Conservation (phyloP, 225 moss, liverwort and hornwort species). For the Bryoerythrophyllum caledonicum region DNA sequence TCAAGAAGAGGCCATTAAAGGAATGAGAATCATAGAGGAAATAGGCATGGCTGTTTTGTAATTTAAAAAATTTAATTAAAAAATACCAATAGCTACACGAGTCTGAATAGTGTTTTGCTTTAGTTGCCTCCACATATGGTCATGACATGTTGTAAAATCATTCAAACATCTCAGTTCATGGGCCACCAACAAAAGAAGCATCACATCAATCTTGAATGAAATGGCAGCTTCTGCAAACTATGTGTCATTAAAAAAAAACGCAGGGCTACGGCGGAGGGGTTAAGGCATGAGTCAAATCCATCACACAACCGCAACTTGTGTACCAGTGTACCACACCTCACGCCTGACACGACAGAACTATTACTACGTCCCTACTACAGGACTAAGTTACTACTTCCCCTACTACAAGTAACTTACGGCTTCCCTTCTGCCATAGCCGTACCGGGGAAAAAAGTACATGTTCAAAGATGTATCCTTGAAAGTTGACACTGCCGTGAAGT, state of each 20-base stretch:
- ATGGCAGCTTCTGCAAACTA: neutral
- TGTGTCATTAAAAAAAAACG: neutral
- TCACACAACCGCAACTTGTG: slow-evolving; percentile 8
- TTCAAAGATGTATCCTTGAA: neutral
- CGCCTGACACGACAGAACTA: slow-evolving; percentile 9
- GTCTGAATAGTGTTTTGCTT: too few relatives aligned
- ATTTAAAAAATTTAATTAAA: too few relatives aligned
- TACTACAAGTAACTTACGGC: too few relatives aligned
- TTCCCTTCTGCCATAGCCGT: neutral
- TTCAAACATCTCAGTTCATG: neutral
- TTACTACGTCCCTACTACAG: too few relatives aligned
- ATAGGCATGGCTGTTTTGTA: too few relatives aligned
- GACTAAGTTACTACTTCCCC: too few relatives aligned
- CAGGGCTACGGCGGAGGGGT: neutral
- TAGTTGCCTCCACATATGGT: too few relatives aligned
- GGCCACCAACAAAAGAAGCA: neutral
- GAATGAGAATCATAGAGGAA: too few relatives aligned
- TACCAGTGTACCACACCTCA: slow-evolving; percentile 15
- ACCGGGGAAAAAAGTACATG: neutral
- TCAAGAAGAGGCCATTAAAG: too few relatives aligned
- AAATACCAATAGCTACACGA: too few relatives aligned
- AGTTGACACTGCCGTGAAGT: neutral
- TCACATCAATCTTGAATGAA: neutral
- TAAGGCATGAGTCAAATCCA: neutral
- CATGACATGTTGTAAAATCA: neutral